Evolutionary conservation across 768 basidiomycete species (phyloP), one percentile per base, ranked within the genome.

Genomic region (Porphyrellus cyaneotinctus): DNA sequence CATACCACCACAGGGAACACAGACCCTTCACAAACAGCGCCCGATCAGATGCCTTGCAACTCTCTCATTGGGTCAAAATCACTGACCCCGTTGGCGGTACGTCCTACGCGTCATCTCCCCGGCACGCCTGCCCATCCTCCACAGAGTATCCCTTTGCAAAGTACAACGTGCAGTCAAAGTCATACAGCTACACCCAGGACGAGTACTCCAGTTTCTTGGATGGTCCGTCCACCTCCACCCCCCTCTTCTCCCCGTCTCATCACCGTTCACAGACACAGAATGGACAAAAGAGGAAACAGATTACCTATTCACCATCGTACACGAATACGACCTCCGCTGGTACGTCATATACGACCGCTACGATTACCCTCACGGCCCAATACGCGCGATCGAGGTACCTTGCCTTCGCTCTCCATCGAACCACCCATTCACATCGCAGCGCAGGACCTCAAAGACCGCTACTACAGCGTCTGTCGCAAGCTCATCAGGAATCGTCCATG

Each of bases 201-300:
- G 97, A 98, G 72, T 99, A 97, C 64, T 78, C 81, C 3, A 76
- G 77, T n/a, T 78, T 85, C 59, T 73, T 97, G 4, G 79, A 85
- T 74, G 91, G 91, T 88, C 42, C 42, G 75, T 57, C 31, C 26
- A 28, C 26, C 14, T 2, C 23, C 43, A 22, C 10, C 1, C n/a
- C 0, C 3, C 15, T 38, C 23, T 12, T 24, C 10, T 43, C 13
- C 30, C 15, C 31, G 12, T 37, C 37, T 56, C 51, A 39, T 36
- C 5, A 2, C 36, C 17, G 7, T 18, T 26, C 49, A 23, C 49
- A 86, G 95, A 95, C 61, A 74, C 73, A 11, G 86, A 87, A 54
- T 98, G 97, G 97, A 80, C 89, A 7, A 88, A 87, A 60, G 91
- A 93, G 59, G 94, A 97, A 70, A 97, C 97, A 0, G 88, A 92